Evolutionary conservation across 1,139 yeast species (phyloP), one percentile per base, ranked within the genome.

Genomic region (Hyphopichia wangnamkhiaoensis): DNA sequence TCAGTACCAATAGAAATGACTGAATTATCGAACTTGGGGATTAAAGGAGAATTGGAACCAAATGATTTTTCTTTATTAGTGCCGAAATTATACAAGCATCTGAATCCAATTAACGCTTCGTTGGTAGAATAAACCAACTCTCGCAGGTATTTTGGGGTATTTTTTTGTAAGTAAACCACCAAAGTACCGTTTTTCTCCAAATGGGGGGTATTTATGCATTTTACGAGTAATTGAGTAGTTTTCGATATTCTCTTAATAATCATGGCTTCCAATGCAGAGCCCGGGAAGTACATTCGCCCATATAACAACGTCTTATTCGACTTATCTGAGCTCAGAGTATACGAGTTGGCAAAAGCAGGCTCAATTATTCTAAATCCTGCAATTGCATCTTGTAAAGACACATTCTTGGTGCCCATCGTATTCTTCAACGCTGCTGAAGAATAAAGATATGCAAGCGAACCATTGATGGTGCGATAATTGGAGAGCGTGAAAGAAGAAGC

Each of bases 271-370:
- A 94, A 65, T 4, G 88, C 83, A 17, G 89, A 82, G 1, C 90
- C 87, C 0, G 98, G 98, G 47, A 93, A 82, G 54, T 84, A 87
- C 80, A 94, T 79, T 45, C 95, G 71, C 0, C 98, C 98, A 56
- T 89, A 93, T 17, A 69, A 47, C 24, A 71, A 54, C 2, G 67
- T 49, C 16, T 53, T 52, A 32, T 43, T 50, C 14, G 37, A 25
- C 24, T 23, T 35, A 23, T 38, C 29, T 50, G 19, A 33, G 13
- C 35, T 24, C 15, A 23, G 18, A 18, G 23, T 39, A 23, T 20
- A 8, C 19, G 37, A 16, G 10, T 9, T 28, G 12, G 40, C 28
- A n/a, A 39, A 27, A 26, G 35, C 27, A 2, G 85, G 84, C 34
- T 80, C 80, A 34, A 84, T 71, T 30, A 77, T 70, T 45, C 80